Evolutionary conservation across 1,139 yeast species (phyloP), one percentile per base, ranked within the genome.

Genomic region (Yamadazyma spencermartinsiae): DNA sequence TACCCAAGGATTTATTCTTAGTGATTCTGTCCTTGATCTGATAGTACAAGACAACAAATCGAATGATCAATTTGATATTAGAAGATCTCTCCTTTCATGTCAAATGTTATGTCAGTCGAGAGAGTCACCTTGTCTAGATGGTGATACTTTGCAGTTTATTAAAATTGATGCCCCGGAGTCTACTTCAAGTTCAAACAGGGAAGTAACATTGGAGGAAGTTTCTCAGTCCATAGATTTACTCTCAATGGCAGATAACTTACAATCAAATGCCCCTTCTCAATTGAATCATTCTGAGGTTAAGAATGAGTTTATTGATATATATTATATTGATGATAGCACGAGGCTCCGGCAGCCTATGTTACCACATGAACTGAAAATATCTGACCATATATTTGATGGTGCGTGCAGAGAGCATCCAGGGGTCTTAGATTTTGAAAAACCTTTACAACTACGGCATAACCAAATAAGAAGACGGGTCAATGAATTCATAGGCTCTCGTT

Each of bases 71-170:
- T 55, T 56, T 32, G 94, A 86, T 55, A 55, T 87, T 14, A 64
- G 95, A 35, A 68, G 66, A 40, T 67, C 78, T 18, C 56, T 87
- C 9, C 66, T 73, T 54, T 63, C 67, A 5, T 64, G 84, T 29
- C 94, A 87, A 54, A 69, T 76, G 44, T 48, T 80, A 46, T 81
- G 86, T 48, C 76, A 71, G 37, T 38, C 41, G 4, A n/a, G 18
- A 17, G 25, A 30, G n/a, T 12, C 26, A 10, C 26, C 26, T 7
- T 12, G 4, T 11, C 12, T 23, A 11, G 9, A 4, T 23, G 26
- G 26, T 18, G 30, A 25, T 18, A 18, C 20, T 4, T 11, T 20
- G n/a, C 11, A 24, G 13, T 21, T 37, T 8, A 23, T 26, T 12
- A 31, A n/a, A 17, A 19, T 26, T 16, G 35, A 15, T 9, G n/a